Conservation (phyloP, 2,329 filamentous ascomycete genomes). For the Calonectria henricotiae region DNA sequence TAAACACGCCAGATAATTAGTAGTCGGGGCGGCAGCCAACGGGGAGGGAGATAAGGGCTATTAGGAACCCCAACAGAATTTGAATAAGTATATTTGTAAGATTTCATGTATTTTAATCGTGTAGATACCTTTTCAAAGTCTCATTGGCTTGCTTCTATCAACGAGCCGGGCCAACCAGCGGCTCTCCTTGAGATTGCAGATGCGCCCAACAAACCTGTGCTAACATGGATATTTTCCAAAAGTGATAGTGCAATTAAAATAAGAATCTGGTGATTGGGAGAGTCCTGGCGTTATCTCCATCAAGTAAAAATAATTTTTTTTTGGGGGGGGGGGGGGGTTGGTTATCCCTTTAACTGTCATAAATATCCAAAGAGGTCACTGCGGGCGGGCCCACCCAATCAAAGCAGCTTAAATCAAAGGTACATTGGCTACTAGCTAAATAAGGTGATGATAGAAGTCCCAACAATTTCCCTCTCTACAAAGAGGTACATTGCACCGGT, state of each 20-base stretch:
- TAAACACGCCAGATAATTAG: background rate
- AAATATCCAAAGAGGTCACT: too few relatives aligned
- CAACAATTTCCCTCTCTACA: too few relatives aligned
- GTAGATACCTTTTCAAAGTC: background rate
- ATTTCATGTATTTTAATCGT: constrained; percentile 23
- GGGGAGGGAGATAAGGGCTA: too few relatives aligned
- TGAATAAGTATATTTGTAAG: constrained; percentile 18
- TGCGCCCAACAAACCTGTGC: background rate
- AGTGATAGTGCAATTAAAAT: background rate
- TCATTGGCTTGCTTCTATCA: background rate
- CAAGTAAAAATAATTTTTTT: too few relatives aligned
- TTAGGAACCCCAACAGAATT: background rate
- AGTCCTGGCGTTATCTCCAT: background rate
- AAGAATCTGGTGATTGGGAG: background rate
- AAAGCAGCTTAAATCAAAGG: too few relatives aligned
- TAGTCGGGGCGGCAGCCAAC: background rate
- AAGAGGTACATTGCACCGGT: too few relatives aligned
- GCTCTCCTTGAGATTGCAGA: background rate
- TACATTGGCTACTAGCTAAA: too few relatives aligned
- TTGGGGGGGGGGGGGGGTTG: too few relatives aligned
- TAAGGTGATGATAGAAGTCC: too few relatives aligned
- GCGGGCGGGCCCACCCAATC: too few relatives aligned
- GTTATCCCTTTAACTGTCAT: background rate
- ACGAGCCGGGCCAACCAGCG: too few relatives aligned
- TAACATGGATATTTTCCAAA: background rate